Percentiles rank a stretch among this genome's conserved stretches.
These are phyloP conservation scores for Geoglossum cookeanum DNA, from an alignment of 2,329 filamentous ascomycete genomes.

Conservation along the genomic window DNA sequence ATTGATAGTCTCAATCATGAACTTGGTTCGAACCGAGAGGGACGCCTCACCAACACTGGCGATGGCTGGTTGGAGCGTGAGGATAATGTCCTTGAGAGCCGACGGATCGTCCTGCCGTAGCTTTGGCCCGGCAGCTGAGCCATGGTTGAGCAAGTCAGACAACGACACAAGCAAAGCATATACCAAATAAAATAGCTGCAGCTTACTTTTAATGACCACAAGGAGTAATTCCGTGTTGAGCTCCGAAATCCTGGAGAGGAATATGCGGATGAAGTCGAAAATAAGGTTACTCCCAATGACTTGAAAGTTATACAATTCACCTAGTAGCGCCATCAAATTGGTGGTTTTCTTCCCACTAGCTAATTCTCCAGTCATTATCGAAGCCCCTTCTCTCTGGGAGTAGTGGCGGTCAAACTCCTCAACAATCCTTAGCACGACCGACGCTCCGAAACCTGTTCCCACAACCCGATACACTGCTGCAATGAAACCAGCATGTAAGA, in stretches of 20 bases:
- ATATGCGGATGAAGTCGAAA: constrained; percentile 75
- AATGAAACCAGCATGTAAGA: constrained; percentile 77
- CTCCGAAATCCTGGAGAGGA: constrained; percentile 59
- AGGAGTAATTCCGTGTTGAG: constrained; percentile 76
- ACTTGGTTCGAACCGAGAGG: constrained; percentile 74
- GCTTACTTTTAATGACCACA: constrained; percentile 52
- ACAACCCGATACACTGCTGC: constrained; percentile 73
- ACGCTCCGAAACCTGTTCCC: constrained; percentile 76
- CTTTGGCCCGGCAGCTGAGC: constrained; percentile 49
- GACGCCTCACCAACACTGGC: constrained; percentile 46
- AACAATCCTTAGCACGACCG: constrained; percentile 62
- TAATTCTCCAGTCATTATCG: constrained; percentile 15
- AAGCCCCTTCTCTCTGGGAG: constrained; percentile 16
- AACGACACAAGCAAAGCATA: not conserved
- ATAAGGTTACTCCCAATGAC: constrained; percentile 65
- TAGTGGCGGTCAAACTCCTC: constrained; percentile 53
- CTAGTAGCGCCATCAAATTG: constrained; percentile 66
- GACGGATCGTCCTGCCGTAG: constrained; percentile 78
- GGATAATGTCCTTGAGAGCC: constrained; percentile 72
- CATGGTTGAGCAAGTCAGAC: constrained; percentile 5
- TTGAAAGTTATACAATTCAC: constrained; percentile 83
- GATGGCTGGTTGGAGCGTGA: constrained; percentile 55
- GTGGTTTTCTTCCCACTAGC: constrained; percentile 38
- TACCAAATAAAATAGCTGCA: not conserved
- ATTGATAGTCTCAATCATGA: constrained; percentile 94